phyloP scores from a whole-genome alignment of 1,284 basidiomycete species.

The Tylopilus sp. region DNA sequence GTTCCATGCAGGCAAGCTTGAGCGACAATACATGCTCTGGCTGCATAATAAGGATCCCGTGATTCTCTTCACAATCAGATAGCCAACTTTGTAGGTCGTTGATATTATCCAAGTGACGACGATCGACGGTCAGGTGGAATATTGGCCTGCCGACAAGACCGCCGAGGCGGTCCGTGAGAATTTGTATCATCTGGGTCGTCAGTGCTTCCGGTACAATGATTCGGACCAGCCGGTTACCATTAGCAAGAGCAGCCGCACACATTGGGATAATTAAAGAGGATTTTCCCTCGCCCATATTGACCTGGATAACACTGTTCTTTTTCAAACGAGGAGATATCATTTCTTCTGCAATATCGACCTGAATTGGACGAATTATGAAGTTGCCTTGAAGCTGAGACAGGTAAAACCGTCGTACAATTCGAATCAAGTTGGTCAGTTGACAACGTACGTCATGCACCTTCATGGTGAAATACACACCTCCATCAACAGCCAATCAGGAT shows the following conservation, averaged over 20 bases:
- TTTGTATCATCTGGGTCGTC: conserved; percentile 56
- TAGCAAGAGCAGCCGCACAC: conserved; percentile 49
- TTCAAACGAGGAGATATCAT: conserved; percentile 56
- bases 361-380: conserved; percentile 52
- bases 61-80: conserved; percentile 47
- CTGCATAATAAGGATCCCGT: conserved; percentile 58
- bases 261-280: conserved; percentile 64
- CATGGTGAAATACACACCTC: too few relatives aligned
- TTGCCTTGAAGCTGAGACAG: conserved; percentile 54
- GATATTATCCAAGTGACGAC: conserved; percentile 38
- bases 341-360: conserved; percentile 51
- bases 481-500: too few relatives aligned
- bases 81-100: conserved; percentile 34
- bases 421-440: too few relatives aligned
- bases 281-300: conserved; percentile 72
- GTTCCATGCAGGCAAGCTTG: conserved; percentile 57
- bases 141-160: conserved; percentile 57
- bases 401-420: too few relatives aligned
- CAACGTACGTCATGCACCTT: too few relatives aligned
- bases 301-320: conserved; percentile 54
- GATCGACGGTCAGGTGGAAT: conserved; percentile 61
- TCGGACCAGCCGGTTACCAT: conserved; percentile 54
- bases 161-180: conserved; percentile 55
- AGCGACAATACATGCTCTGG: conserved; percentile 66
- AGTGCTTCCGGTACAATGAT: conserved; percentile 57